These are phyloP conservation scores for Canna indica DNA, from an alignment of 176 grass and related monocot genomes.

Conservation along the genomic window DNA sequence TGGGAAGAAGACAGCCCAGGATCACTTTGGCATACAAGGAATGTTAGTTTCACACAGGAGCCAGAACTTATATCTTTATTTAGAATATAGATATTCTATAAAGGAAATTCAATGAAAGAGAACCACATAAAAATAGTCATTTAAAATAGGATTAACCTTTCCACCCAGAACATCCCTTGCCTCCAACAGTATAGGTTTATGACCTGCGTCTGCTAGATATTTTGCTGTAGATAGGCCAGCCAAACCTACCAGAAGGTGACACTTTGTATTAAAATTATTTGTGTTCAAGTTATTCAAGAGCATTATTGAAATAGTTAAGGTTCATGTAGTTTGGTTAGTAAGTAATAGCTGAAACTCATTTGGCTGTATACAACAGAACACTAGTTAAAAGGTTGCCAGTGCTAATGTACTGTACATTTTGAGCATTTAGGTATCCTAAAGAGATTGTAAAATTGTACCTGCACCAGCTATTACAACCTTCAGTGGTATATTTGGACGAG, in stretches of 20 bases:
- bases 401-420: not conserved
- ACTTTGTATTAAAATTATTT: not conserved
- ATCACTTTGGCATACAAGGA: not conserved
- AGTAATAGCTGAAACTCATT: not conserved
- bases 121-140: not conserved
- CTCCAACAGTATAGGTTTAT: slow-evolving; percentile 89
- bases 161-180: slow-evolving; percentile 93
- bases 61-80: not conserved
- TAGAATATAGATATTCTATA: not conserved
- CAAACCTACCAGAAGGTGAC: slow-evolving; percentile 51
- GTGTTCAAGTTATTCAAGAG: slow-evolving; percentile 3
- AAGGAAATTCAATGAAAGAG: not conserved
- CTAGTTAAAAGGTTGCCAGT: not conserved
- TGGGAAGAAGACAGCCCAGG: not conserved
- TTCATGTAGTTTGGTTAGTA: not conserved
- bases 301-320: not conserved
- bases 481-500: slow-evolving; percentile 56
- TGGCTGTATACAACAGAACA: not conserved
- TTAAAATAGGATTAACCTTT: slow-evolving; percentile 48
- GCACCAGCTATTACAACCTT: slow-evolving; percentile 83
- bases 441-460: slow-evolving; percentile 35
- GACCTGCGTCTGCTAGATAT: slow-evolving; percentile 90
- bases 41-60: not conserved
- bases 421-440: not conserved
- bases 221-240: slow-evolving; percentile 89